Conservation (phyloP, 192 early-diverging fungal species). For the Dissophora ornata region DNA sequence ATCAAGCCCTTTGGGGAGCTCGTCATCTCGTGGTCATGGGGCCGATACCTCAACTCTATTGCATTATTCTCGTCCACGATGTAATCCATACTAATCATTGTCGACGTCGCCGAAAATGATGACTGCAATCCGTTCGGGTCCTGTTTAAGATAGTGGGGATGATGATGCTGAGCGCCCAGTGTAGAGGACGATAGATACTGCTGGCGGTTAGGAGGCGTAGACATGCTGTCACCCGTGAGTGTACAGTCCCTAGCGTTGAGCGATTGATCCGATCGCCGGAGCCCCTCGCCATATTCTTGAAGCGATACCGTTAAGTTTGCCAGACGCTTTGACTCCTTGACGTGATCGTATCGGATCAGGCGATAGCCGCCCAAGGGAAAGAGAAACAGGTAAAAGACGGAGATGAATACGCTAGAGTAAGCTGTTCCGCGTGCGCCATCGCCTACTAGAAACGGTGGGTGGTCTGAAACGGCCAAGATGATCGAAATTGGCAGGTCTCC, state of each 20-base stretch:
- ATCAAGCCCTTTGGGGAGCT: background rate
- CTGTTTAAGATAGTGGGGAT: background rate
- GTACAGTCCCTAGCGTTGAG: conserved; percentile 10
- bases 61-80: conserved; percentile 18
- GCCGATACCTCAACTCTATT: conserved; percentile 28
- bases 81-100: conserved; percentile 44
- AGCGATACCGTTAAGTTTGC: conserved; percentile 3
- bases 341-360: conserved; percentile 37
- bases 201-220: background rate
- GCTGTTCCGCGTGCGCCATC: conserved; percentile 45
- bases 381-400: conserved; percentile 38
- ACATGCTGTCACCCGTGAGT: background rate
- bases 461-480: conserved; percentile 42
- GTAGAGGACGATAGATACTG: no score
- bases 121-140: conserved; percentile 9
- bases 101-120: conserved; percentile 40
- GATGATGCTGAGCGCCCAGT: no score
- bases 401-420: conserved; percentile 43
- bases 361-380: conserved; percentile 52
- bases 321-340: conserved; percentile 44
- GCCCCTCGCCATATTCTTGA: conserved; percentile 6
- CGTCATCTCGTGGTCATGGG: conserved; percentile 5
- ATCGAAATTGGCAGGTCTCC: conserved; percentile 53
- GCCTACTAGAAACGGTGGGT: conserved; percentile 46
- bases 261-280: background rate